phyloP scores from a whole-genome alignment of 1,284 basidiomycete species.

The Fistulinella cinereoalba region DNA sequence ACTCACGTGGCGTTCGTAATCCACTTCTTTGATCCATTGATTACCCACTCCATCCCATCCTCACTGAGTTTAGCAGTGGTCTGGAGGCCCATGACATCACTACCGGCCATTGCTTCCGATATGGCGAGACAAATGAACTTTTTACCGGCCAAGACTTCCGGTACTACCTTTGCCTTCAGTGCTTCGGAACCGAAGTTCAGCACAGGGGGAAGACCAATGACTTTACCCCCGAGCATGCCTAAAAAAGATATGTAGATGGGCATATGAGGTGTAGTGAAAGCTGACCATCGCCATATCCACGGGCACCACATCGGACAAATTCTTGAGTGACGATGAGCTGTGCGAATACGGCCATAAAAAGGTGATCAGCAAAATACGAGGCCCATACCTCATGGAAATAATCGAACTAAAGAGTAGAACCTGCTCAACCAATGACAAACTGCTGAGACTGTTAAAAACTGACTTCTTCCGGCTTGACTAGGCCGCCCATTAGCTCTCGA shows the following conservation, averaged over 20 bases:
- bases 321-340: conserved; percentile 89
- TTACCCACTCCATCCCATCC: conserved; percentile 83
- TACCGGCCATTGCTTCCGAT: conserved; percentile 86
- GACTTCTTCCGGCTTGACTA: conserved; percentile 84
- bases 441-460: conserved; percentile 20
- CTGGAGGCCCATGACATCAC: conserved; percentile 81
- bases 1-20: conserved; percentile 74
- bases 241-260: conserved; percentile 10
- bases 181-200: conserved; percentile 82
- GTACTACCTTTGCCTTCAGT: conserved; percentile 74
- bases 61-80: conserved; percentile 81
- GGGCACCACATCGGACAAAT: conserved; percentile 65
- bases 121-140: conserved; percentile 85
- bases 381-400: conserved; percentile 74
- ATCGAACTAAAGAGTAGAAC: conserved; percentile 52
- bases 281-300: conserved; percentile 70
- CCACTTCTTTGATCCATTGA: conserved; percentile 84
- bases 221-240: conserved; percentile 71
- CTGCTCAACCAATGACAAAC: not conserved
- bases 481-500: conserved; percentile 73
- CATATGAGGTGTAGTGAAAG: not conserved
- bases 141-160: conserved; percentile 78
- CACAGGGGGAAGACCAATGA: conserved; percentile 79
- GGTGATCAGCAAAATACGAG: not conserved
- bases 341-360: conserved; percentile 4